Evolutionary conservation across 31 red algal species (phyloP).

Genomic region (Asparagopsis taxiformis): DNA sequence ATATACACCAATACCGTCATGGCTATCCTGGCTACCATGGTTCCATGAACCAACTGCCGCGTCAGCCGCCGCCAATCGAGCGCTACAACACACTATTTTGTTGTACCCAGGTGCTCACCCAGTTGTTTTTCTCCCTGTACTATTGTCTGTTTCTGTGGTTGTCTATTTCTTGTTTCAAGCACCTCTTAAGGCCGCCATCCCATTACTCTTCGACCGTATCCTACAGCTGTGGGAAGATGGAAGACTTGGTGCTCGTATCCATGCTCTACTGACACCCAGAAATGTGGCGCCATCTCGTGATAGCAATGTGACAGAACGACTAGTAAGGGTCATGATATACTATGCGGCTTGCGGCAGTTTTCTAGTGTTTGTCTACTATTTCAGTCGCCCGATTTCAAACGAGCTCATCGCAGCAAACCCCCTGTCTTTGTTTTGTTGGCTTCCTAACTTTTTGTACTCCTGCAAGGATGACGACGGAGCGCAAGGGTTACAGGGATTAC

Average conservation of each 20-base stretch:
- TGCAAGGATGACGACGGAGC: conserved; percentile 1
- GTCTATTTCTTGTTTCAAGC: background rate
- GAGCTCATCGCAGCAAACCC: too few relatives aligned
- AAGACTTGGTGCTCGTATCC: background rate
- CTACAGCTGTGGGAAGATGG: conserved; percentile 9
- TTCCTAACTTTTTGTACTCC: conserved; percentile 19
- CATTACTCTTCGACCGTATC: background rate
- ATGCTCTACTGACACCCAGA: too few relatives aligned
- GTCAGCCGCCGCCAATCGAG: background rate
- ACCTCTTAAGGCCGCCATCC: background rate
- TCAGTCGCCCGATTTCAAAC: too few relatives aligned
- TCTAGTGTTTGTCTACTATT: too few relatives aligned
- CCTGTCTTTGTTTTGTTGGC: conserved; percentile 21
- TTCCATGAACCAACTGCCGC: conserved; percentile 10
- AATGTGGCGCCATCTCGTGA: too few relatives aligned
- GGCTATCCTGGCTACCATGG: too few relatives aligned
- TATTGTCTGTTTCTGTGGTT: background rate
- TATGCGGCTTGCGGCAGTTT: too few relatives aligned
- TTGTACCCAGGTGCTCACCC: background rate
- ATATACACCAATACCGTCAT: too few relatives aligned
- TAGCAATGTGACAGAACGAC: too few relatives aligned
- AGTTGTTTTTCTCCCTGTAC: conserved; percentile 11
- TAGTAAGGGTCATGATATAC: too few relatives aligned
- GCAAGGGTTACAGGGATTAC: background rate
- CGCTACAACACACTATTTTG: background rate